Conservation (phyloP, 805 yeast species). For the Metschnikowia chrysomelidarum region DNA sequence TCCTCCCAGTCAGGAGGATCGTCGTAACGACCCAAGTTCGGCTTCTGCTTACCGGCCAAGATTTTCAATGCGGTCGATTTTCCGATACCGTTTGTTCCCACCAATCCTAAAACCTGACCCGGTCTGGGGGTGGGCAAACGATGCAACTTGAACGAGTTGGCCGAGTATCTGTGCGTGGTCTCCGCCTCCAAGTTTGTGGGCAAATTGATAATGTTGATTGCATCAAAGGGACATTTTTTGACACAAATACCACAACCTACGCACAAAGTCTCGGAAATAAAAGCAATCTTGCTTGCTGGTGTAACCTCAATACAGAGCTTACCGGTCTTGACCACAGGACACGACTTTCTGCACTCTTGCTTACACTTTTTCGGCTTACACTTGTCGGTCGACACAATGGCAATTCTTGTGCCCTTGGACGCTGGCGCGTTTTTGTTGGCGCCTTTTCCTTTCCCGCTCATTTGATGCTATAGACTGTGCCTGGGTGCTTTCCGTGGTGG, state of each 20-base stretch:
- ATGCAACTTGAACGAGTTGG: conserved; percentile 95
- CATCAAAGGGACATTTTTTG: conserved; percentile 97
- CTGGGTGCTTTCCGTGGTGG: neutral
- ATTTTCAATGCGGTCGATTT: conserved; percentile 96
- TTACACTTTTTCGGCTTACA: conserved; percentile 98
- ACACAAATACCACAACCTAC: conserved; percentile 99
- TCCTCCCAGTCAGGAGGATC: conserved; percentile 98
- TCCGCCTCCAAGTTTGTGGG: conserved; percentile 93
- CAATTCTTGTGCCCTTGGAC: conserved; percentile 72
- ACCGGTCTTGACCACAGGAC: conserved; percentile 98
- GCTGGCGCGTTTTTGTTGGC: conserved; percentile 18
- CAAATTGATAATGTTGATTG: conserved; percentile 90
- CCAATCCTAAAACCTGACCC: conserved; percentile 96
- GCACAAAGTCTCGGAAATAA: conserved; percentile 90
- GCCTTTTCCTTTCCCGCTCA: conserved; percentile 23
- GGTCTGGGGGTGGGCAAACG: conserved; percentile 98
- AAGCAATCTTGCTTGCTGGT: conserved; percentile 88
- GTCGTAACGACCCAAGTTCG: conserved; percentile 90
- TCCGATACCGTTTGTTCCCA: conserved; percentile 99
- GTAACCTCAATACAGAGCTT: conserved; percentile 95
- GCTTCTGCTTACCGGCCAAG: conserved; percentile 95
- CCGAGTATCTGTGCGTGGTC: conserved; percentile 96
- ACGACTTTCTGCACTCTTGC: conserved; percentile 94
- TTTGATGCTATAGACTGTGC: conserved; percentile 11
- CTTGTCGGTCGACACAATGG: conserved; percentile 89